Evolutionary conservation across 345 rosid species (phyloP), one percentile per base, ranked within the genome.

Genomic region (Populus davidiana): DNA sequence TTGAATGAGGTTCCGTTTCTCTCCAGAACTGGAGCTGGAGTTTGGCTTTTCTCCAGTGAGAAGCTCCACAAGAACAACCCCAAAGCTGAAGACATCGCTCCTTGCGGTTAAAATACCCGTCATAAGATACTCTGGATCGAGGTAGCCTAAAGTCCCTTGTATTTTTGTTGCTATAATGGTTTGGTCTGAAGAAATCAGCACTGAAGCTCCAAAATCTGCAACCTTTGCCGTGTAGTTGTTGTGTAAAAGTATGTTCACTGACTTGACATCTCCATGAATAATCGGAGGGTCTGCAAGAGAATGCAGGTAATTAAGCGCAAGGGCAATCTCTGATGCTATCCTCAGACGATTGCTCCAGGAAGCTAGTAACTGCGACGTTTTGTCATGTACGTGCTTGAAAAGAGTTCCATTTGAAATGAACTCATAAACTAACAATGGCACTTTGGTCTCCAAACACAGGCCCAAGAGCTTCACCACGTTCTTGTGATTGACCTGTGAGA

Each of bases 1-100:
- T 6, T 67, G 74, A 56, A 75, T 56, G 18, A 78, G 8, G 70
- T 27, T 67, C 20, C 65, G 5, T 43, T 31, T 75, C 4, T 78
- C 43, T n/a, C 63, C 63, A 1, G 63, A n/a, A 25, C 0, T 81
- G 63, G 63, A 25, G 3, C 3, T 56, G 25, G 63, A 56, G 63
- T 56, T 56, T 10, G 63, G 63, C 29, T 56, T 56, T 25, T n/a
- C 62, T 5, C 82, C 88, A 0, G 81, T 84, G 27, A 84, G 43
- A 36, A 85, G 80, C 63, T 85, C 88, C 6, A 85, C 72, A 8
- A 86, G 79, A 8, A 84, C 83, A 0, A 82, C 86, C 4, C 84
- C 84, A 9, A 78, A 86, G 67, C 89, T 84, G 13, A 73, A 82
- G 1, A 84, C 87, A 38, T 86, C 89, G 1, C 85, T 81, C 41